Percentiles rank a stretch among this genome's conserved stretches.
These are phyloP conservation scores for Aurifilum marmelostoma DNA, from an alignment of 2,329 filamentous ascomycete species.

Conservation along the genomic window DNA sequence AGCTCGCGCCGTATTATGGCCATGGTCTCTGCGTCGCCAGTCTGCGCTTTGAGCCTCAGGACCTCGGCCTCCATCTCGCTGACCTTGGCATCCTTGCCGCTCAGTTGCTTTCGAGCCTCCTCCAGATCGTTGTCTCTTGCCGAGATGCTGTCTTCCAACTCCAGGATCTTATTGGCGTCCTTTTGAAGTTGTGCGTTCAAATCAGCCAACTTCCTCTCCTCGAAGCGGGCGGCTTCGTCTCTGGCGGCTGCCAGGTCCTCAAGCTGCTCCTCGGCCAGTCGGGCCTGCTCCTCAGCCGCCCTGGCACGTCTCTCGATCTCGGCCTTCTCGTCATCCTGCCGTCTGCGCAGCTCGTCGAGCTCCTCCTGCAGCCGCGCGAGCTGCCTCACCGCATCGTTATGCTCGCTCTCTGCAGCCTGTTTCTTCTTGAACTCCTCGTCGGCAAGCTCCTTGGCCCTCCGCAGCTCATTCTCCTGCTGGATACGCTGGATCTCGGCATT, in stretches of 20 bases:
- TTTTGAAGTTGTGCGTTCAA: conserved; percentile 56
- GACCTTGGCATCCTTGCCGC: conserved; percentile 70
- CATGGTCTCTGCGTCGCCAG: conserved; percentile 84
- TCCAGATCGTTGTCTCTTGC: conserved; percentile 60
- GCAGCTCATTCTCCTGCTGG: conserved; percentile 80
- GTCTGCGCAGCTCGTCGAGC: conserved; percentile 54
- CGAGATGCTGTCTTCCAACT: conserved; percentile 62
- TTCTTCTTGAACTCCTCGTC: conserved; percentile 79
- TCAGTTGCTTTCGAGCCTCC: conserved; percentile 66
- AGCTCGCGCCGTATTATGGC: conserved; percentile 85
- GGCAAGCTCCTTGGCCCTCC: conserved; percentile 78
- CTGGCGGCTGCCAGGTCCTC: conserved; percentile 69
- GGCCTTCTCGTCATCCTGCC: conserved; percentile 58
- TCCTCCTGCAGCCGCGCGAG: conserved; percentile 56
- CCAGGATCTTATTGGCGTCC: conserved; percentile 54
- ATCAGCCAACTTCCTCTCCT: conserved; percentile 58
- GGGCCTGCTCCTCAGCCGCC: conserved; percentile 73
- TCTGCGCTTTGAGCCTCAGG: conserved; percentile 80
- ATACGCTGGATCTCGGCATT: conserved; percentile 81
- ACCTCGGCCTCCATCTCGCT: conserved; percentile 82
- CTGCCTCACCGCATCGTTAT: conserved; percentile 52
- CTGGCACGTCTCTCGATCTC: conserved; percentile 71
- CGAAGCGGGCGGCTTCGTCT: conserved; percentile 69
- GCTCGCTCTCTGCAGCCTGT: conserved; percentile 61
- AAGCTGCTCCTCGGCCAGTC: conserved; percentile 75